phyloP scores from a whole-genome alignment of 345 rosid species.

The Citrus hindsii region DNA sequence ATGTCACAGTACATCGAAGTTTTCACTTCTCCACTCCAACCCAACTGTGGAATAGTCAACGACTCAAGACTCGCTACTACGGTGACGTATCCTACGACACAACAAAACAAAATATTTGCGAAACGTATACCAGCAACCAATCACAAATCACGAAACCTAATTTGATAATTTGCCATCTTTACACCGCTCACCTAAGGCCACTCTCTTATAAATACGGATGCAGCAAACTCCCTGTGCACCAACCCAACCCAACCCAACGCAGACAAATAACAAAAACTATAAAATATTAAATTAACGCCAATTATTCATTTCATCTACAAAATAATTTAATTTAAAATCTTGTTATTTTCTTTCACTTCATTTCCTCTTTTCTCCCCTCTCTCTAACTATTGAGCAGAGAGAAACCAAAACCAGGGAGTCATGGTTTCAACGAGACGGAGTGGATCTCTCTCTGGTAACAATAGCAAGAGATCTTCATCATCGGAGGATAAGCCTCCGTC shows the following conservation, averaged over 20 bases:
- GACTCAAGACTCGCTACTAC: neutral
- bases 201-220: neutral
- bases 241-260: neutral
- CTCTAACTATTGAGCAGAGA: conserved; percentile 14
- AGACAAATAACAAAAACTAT: neutral
- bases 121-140: neutral
- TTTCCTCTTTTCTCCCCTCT: neutral
- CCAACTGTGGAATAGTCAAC: too few species aligned
- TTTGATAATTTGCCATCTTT: neutral
- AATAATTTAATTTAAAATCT: neutral
- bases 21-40: neutral
- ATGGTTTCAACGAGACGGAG: conserved; percentile 89
- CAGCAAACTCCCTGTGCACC: conserved; percentile 9
- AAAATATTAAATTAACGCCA: neutral
- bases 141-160: neutral
- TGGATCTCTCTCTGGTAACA: conserved; percentile 76
- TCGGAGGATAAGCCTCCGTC: conserved; percentile 65
- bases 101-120: neutral
- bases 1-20: neutral
- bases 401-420: conserved; percentile 38
- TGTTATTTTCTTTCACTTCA: neutral
- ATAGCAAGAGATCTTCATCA: conserved; percentile 62
- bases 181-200: neutral
- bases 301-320: neutral
- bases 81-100: neutral